phyloP scores from a whole-genome alignment of 2,329 filamentous ascomycete genomes.

The Aspergillus fumigatus region DNA sequence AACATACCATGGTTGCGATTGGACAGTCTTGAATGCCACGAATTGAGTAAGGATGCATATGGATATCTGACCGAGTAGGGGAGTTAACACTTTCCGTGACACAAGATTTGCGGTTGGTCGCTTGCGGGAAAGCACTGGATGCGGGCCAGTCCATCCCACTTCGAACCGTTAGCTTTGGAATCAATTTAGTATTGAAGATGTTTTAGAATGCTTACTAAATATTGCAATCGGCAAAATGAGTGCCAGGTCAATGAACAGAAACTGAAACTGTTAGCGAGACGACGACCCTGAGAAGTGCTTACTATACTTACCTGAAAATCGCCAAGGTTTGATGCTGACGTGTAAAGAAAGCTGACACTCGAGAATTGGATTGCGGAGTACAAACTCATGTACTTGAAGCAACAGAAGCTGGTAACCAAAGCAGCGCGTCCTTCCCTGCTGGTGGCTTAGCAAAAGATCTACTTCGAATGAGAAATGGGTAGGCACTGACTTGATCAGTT shows the following conservation, averaged over 20 bases:
- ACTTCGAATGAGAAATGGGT: neutral
- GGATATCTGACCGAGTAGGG: conserved; percentile 80
- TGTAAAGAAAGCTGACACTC: conserved; percentile 92
- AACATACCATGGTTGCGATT: conserved; percentile 69
- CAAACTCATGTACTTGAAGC: conserved; percentile 99
- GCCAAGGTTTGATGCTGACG: conserved; percentile 86
- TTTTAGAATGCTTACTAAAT: conserved; percentile 60
- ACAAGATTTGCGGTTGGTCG: conserved; percentile 89
- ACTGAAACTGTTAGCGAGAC: conserved; percentile 44
- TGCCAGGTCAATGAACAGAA: conserved; percentile 88
- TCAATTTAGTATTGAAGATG: neutral
- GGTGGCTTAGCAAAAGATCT: conserved; percentile 12
- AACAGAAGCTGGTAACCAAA: conserved; percentile 97
- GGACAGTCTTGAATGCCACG: conserved; percentile 68
- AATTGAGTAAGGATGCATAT: conserved; percentile 76
- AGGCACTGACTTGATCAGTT: conserved; percentile 68
- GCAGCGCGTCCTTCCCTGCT: conserved; percentile 82
- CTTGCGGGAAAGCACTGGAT: conserved; percentile 71
- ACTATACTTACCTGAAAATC: conserved; percentile 71
- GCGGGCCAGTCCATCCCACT: conserved; percentile 94
- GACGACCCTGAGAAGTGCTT: neutral
- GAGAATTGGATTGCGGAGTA: conserved; percentile 99
- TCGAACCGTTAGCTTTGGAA: conserved; percentile 4
- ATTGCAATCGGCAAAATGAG: conserved; percentile 95
- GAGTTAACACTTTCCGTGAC: conserved; percentile 84